phyloP scores from a whole-genome alignment of 78 protist genomes.

The Polysphondylium violaceum region DNA sequence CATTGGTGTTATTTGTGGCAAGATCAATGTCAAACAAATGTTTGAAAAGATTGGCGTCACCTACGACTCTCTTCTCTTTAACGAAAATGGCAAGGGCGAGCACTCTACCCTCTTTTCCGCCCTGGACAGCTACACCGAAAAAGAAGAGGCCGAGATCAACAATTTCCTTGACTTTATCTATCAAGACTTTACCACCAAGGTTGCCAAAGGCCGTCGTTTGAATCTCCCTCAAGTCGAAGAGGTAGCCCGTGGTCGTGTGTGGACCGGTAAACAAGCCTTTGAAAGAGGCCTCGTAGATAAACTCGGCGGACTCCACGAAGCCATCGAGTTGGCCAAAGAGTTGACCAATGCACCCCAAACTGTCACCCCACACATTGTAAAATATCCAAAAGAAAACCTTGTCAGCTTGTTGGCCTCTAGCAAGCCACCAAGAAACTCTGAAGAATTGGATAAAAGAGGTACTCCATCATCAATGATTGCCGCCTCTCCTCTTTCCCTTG shows the following conservation, averaged over 20 bases:
- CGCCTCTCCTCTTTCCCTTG: neutral
- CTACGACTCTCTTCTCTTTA: slow-evolving; percentile 9
- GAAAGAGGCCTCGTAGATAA: slow-evolving; percentile 34
- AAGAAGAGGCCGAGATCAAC: slow-evolving; percentile 12
- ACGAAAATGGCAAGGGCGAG: slow-evolving; percentile 20
- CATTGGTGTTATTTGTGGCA: slow-evolving; percentile 73
- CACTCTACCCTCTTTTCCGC: slow-evolving; percentile 27
- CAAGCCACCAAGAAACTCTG: slow-evolving; percentile 22
- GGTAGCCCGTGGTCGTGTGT: slow-evolving; percentile 70
- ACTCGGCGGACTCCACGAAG: slow-evolving; percentile 57
- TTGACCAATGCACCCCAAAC: neutral
- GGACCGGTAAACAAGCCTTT: slow-evolving; percentile 70
- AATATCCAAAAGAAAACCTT: slow-evolving; percentile 27
- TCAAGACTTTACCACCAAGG: slow-evolving; percentile 39
- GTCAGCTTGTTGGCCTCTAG: neutral
- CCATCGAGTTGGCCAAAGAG: slow-evolving; percentile 41
- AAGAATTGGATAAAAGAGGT: slow-evolving; percentile 39
- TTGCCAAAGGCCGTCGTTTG: slow-evolving; percentile 40
- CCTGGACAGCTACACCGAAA: slow-evolving; percentile 24
- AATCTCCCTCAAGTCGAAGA: slow-evolving; percentile 49
- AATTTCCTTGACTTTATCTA: slow-evolving; percentile 23
- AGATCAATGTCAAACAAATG: slow-evolving; percentile 21
- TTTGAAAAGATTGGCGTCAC: slow-evolving; percentile 41
- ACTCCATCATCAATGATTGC: slow-evolving; percentile 8
- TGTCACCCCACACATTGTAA: slow-evolving; percentile 12